A percentile compares a stretch with the other conserved stretches of the same genome.
Evolutionary conservation across 2,329 filamentous ascomycete species (phyloP).

Genomic region (Diaporthe destruens): DNA sequence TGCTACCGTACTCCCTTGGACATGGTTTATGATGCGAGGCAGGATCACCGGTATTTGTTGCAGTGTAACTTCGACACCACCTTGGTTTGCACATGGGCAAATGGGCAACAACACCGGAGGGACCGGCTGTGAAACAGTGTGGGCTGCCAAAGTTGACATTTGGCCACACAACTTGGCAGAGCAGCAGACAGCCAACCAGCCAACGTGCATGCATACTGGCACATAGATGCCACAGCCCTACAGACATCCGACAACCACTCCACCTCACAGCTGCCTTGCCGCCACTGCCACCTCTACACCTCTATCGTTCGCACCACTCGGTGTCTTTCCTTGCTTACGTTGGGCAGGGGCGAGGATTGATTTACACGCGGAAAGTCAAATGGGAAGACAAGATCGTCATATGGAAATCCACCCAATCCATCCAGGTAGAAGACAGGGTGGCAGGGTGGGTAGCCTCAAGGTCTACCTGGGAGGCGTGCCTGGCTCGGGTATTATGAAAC

Average conservation of each 20-base stretch:
- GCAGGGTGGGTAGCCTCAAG: too few relatives aligned
- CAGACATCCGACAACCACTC: not conserved
- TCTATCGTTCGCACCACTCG: not conserved
- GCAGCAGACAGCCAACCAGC: not conserved
- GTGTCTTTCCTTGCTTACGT: not conserved
- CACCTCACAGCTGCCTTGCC: not conserved
- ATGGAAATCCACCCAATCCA: too few relatives aligned
- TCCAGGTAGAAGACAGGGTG: too few relatives aligned
- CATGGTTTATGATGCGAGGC: not conserved
- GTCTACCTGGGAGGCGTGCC: not conserved
- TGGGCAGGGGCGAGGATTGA: not conserved
- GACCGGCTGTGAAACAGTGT: not conserved
- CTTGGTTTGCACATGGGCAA: not conserved
- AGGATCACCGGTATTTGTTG: not conserved
- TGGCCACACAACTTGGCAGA: not conserved
- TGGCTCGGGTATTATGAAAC: not conserved
- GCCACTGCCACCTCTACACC: too few relatives aligned
- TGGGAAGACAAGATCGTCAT: not conserved
- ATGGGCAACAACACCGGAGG: too few relatives aligned
- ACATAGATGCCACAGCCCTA: not conserved
- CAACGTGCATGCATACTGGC: not conserved
- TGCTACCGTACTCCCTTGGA: not conserved
- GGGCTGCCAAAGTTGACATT: not conserved
- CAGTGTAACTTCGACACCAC: constrained; percentile 17
- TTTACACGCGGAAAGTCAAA: not conserved